Conservation (phyloP, 1,284 basidiomycete species). For the Clitocybe nebularis region DNA sequence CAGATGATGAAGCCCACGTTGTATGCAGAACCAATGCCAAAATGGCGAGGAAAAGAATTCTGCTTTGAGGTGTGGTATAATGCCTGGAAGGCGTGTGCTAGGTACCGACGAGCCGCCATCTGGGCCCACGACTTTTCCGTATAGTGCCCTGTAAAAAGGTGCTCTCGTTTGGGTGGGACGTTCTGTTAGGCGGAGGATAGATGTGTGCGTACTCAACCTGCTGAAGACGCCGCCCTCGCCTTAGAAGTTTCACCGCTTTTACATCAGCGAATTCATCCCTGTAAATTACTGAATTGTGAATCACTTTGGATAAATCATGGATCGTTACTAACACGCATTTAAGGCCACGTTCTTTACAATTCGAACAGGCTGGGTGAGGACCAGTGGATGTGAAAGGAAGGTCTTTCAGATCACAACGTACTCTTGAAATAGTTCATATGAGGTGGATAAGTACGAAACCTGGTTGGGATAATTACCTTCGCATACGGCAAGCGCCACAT, state of each 20-base stretch:
- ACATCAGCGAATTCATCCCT: constrained; percentile 88
- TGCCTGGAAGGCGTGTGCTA: constrained; percentile 33
- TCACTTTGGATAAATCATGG: too few relatives aligned
- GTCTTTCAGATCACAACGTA: constrained; percentile 80
- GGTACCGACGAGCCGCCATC: constrained; percentile 31
- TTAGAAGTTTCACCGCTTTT: constrained; percentile 80
- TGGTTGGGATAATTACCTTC: constrained; percentile 47
- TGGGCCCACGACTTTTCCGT: constrained; percentile 48
- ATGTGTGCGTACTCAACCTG: constrained; percentile 77
- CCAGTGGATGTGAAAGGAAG: constrained; percentile 44
- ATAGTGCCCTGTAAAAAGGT: constrained; percentile 50
- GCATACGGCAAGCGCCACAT: constrained; percentile 86
- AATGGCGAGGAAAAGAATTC: constrained; percentile 83
- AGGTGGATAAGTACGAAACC: constrained; percentile 4
- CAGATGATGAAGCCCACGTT: too few relatives aligned
- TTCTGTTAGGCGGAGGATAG: constrained; percentile 8
- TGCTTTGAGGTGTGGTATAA: constrained; percentile 67
- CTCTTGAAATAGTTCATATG: constrained; percentile 38
- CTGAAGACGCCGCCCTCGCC: constrained; percentile 79
- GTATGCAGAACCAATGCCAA: constrained; percentile 76
- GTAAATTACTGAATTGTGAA: constrained; percentile 10
- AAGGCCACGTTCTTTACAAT: constrained; percentile 80
- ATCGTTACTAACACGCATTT: constrained; percentile 77
- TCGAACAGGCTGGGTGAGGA: constrained; percentile 70
- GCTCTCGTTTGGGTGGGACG: constrained; percentile 7